Evolutionary conservation across 2,329 filamentous ascomycete species (phyloP), one percentile per base, ranked within the genome.

Genomic region (Colletotrichum sansevieriae): DNA sequence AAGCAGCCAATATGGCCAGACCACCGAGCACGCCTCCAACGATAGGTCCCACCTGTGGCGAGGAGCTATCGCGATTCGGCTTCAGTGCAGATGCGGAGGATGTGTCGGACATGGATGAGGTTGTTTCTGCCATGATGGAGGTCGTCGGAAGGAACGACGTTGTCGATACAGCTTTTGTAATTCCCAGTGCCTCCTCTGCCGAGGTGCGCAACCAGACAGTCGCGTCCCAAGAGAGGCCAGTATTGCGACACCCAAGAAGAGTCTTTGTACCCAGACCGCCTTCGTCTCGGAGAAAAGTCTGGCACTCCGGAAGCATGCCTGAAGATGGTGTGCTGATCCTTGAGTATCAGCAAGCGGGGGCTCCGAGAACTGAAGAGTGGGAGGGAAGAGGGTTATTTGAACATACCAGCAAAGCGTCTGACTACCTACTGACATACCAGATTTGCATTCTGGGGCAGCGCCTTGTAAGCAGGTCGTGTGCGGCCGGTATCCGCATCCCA

Each of bases 341-440:
- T 2, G 44, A 47, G n/a, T 15, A 15, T 39, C 37, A 39, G 11
- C 37, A 18, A 39, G 37, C 15, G n/a, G 9, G 9, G n/a, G 8
- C 2, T 46, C 15, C 43, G 8, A 7, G 37, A 11, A 39, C 2
- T 39, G 10, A 11, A 12, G 9, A 46, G 15, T 46, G n/a, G 6
- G n/a, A 46, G 43, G 12, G 9, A 4, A 10, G 5, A 11, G 13
- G 10, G 10, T 5, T 7, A 12, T 4, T 3, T 4, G 3, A 8
- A 43, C 65, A 12, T 65, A 68, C 65, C 65, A 68, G 35, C 65
- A 68, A 9, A 68, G 29, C 9, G 65, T 68, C 33, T 60, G 29
- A 9, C 35, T 33, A 1, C 65, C 62, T 5, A 15, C 18, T 22
- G 13, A 39, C 20, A n/a, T 52, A 3, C 54, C 51, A 5, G 54